Evolutionary conservation across 2,329 filamentous ascomycete genomes (phyloP).

Genomic region (Eutypella sp.): DNA sequence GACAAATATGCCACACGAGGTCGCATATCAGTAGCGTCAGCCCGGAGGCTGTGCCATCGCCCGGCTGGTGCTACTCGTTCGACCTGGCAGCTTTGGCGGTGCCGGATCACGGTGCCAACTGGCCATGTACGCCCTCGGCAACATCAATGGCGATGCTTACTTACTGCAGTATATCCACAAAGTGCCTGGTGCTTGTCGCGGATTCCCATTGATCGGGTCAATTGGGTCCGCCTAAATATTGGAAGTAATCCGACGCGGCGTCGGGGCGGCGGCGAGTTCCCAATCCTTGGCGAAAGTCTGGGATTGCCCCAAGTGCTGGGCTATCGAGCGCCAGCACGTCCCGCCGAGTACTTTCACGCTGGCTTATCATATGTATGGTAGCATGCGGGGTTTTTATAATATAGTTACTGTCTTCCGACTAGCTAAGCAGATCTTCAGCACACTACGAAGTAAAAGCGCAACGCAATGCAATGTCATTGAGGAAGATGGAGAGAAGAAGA

Average conservation of each 20-base stretch:
- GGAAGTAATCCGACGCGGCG: no score
- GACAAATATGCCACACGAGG: slow-evolving; percentile 1
- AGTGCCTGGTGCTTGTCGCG: no score
- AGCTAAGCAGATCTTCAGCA: no score
- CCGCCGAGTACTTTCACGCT: not conserved
- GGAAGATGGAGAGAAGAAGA: not conserved
- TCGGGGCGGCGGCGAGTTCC: no score
- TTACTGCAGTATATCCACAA: no score
- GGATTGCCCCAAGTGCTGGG: no score
- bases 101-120: not conserved
- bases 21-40: not conserved
- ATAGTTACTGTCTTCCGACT: no score
- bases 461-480: not conserved
- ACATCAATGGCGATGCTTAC: no score
- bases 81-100: not conserved
- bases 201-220: no score
- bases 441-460: no score
- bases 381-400: not conserved
- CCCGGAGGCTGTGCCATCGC: not conserved
- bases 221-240: no score
- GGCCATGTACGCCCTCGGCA: not conserved
- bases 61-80: not conserved
- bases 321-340: not conserved
- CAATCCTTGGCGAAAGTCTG: no score
- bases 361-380: not conserved